phyloP scores from a whole-genome alignment of 2,329 filamentous ascomycete species.

The Epichloe sp. region DNA sequence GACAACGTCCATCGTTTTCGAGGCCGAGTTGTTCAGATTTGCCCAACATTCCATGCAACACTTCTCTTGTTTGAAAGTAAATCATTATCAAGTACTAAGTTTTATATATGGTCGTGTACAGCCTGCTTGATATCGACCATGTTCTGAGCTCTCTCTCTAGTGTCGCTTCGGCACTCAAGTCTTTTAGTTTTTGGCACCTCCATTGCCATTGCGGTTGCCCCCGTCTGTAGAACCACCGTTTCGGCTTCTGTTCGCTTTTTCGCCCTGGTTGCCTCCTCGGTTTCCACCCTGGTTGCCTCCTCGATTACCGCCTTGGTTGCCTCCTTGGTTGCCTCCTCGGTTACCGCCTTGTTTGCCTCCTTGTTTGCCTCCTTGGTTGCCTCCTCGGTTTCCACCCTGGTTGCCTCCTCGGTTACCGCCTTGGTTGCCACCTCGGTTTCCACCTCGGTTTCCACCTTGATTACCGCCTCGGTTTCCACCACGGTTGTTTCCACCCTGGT shows the following conservation, averaged over 20 bases:
- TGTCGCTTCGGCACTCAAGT: too few relatives aligned
- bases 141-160: neutral
- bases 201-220: slow-evolving; percentile 4
- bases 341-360: neutral
- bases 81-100: neutral
- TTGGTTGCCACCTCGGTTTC: neutral
- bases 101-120: neutral
- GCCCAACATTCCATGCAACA: too few relatives aligned
- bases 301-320: neutral
- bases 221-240: neutral
- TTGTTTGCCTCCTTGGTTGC: neutral
- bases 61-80: too few relatives aligned
- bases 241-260: neutral
- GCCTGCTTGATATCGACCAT: neutral
- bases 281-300: too few relatives aligned
- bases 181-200: neutral
- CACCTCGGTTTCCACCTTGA: too few relatives aligned
- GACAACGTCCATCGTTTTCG: too few relatives aligned
- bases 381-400: neutral
- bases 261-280: neutral
- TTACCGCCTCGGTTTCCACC: neutral
- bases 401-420: neutral
- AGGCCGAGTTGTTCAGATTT: too few relatives aligned
- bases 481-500: slow-evolving; percentile 6
- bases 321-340: neutral